Base-by-base conservation (phyloP, 2,329 filamentous ascomycete species). In the Fusarium circinatum region DNA sequence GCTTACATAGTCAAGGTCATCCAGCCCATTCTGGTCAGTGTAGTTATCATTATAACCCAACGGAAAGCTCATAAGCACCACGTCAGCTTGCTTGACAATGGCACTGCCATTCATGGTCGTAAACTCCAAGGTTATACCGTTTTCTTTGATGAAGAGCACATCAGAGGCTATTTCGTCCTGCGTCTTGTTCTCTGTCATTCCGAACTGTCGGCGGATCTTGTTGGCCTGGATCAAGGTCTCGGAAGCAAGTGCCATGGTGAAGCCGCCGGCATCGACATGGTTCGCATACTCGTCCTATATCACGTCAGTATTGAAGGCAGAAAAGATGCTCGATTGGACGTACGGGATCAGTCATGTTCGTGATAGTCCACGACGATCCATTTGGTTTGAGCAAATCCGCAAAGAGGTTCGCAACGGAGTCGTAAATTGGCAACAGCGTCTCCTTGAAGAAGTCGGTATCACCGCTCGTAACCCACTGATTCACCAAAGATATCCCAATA, bases 1-100 rank as follows among this genome's bases (percentile, higher is more conserved):
- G n/a, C n/a, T 28, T 38, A 63, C 62, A 9, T 65, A 65, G n/a
- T 65, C 47, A 0, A 65, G 32, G 8, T 65, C 62, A 2, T 65
- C 30, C 0, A 65, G 47, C 2, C 44, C 62, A 28, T 65, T 52
- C 17, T 65, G 62, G 20, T 63, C 34, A 1, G 62, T 65, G 32
- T 65, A 63, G n/a, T 63, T 63, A 13, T 65, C 58, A 2, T 63
- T 65, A 1, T 65, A 65, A 5, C 62, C 47, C 9, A 65, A 5
- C 0, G 62, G 62, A 9, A 63, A 65, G 8, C 45, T 38, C 34
- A 63, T 45, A 0, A 65, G 26, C 0, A 65, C 62, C 3, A 65
- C 32, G 3, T 65, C 62, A 15, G 62, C 62, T 14, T 65, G 62
- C 39, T 65, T 65, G 0, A 65, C 45, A 4, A 65, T 30, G 1